Evolutionary conservation across 225 moss, liverwort and hornwort species (phyloP).

Genomic region (Anthoceros angustus): DNA sequence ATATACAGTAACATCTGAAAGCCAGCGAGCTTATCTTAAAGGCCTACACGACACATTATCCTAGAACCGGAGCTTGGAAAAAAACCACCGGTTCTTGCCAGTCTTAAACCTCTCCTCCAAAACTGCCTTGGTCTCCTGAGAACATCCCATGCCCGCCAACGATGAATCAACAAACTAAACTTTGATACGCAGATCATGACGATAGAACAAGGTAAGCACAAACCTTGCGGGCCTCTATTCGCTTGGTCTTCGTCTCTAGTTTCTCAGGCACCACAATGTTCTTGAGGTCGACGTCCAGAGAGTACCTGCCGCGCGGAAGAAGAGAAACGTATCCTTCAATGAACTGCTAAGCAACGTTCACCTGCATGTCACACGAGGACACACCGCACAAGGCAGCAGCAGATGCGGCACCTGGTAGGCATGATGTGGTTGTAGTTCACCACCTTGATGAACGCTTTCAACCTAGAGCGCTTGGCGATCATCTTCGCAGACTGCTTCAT

Average conservation of each 20-base stretch:
- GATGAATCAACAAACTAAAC: too few relatives aligned
- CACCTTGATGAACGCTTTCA: conserved; percentile 67
- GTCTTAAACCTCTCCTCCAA: conserved; percentile 73
- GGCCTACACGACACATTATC: too few relatives aligned
- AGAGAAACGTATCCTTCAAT: not conserved
- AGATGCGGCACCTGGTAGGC: conserved; percentile 44
- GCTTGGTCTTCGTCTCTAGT: conserved; percentile 40
- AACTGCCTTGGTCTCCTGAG: conserved; percentile 42
- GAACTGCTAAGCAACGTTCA: not conserved
- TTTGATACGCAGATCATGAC: too few relatives aligned
- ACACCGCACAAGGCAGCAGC: too few relatives aligned
- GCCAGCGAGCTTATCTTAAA: too few relatives aligned
- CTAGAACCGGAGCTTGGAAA: conserved; percentile 61
- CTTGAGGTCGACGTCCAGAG: conserved; percentile 72
- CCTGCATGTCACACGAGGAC: too few relatives aligned
- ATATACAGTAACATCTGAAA: too few relatives aligned
- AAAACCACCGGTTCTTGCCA: conserved; percentile 76
- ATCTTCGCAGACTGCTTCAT: not conserved
- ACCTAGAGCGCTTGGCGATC: conserved; percentile 57
- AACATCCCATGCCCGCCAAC: too few relatives aligned
- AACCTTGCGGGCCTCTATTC: conserved; percentile 59
- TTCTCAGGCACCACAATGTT: conserved; percentile 43
- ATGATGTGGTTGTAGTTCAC: conserved; percentile 77
- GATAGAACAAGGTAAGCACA: too few relatives aligned
- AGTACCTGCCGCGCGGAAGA: conserved; percentile 27